Base-by-base conservation (phyloP, 148 eudicot species). In the Camellia japonica region DNA sequence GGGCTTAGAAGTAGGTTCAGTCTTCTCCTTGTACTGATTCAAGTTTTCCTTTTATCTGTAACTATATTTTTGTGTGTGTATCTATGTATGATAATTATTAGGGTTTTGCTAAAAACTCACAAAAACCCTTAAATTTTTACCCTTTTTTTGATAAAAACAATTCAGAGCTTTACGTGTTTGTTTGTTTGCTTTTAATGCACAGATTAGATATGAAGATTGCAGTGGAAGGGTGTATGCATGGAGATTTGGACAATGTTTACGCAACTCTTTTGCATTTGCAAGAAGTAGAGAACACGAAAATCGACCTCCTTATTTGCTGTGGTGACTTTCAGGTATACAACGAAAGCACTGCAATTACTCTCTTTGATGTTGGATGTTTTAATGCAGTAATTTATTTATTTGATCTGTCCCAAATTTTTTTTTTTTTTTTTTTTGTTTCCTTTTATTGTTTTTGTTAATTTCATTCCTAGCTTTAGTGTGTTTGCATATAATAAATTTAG, bases 171-270 rank as follows among this genome's bases (percentile, higher is more conserved):
- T 7, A 18, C 2, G 49, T 16, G 51, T 16, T 58, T 42, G 47
- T 14, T 73, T 55, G 61, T 58, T 60, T 52, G 1, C 19, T 55
- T 63, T 52, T 58, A 7, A 5, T 65, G 30, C 13, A 63, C 38
- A 76, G 52, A 52, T 75, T 52, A 77, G 44, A 47, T 80, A 96
- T 96, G 98, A 96, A 83, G 88, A 96, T 96, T 58, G 99, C 99
- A 10, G 88, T 93, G 0, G 99, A 96, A 90, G 99, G 99, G 77
- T 96, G 99, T 84, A 96, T 96, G 99, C 99, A 96, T 18, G 99
- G 99, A 16, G 98, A 96, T 20, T 87, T 96, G 74, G 99, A 96
- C 82, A 90, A 84, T 80, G 98, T 93, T 23, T 96, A 96, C 85
- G 87, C 88, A 38, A 94, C 99, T 18, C 88, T 96, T 4, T 83